Percentiles rank a stretch among this genome's conserved stretches.
These are phyloP conservation scores for Pichia paraexigua DNA, from an alignment of 805 yeast genomes.

Conservation along the genomic window DNA sequence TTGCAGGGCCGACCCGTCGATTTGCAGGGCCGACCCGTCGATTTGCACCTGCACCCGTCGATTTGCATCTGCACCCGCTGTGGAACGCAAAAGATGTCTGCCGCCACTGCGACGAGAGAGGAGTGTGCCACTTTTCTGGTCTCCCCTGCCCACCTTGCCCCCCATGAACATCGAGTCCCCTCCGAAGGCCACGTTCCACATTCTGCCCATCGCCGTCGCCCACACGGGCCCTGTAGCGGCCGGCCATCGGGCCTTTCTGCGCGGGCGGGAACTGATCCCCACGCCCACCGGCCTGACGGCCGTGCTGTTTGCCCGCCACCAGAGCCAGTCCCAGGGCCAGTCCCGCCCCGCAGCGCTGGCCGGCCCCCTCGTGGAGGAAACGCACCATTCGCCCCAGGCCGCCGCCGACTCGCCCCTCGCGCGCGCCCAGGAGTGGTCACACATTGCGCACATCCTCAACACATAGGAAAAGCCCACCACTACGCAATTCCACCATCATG, in stretches of 20 bases:
- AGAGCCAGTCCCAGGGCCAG: not conserved
- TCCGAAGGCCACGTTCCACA: not conserved
- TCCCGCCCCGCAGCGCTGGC: not conserved
- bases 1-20: too few relatives aligned
- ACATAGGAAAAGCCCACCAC: too few relatives aligned
- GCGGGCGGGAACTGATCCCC: slow-evolving; percentile 12
- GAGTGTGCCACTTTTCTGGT: too few relatives aligned
- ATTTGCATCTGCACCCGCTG: too few relatives aligned
- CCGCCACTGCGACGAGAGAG: too few relatives aligned
- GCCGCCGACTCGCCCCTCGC: not conserved
- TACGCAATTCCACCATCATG: too few relatives aligned
- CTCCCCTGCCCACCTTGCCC: not conserved
- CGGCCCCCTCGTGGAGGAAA: not conserved
- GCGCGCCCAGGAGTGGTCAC: not conserved
- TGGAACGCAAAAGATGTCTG: too few relatives aligned
- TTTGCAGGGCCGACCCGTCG: too few relatives aligned
- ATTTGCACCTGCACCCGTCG: too few relatives aligned
- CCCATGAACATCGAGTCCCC: not conserved
- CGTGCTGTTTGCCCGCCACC: not conserved
- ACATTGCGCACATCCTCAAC: not conserved
- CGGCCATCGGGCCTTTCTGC: slow-evolving; percentile 4
- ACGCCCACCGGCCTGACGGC: not conserved
- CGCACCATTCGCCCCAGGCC: not conserved
- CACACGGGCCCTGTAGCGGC: not conserved
- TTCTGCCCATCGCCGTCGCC: not conserved